Conservation (phyloP, 2,329 filamentous ascomycete species). For the Hypocrella siamensis region DNA sequence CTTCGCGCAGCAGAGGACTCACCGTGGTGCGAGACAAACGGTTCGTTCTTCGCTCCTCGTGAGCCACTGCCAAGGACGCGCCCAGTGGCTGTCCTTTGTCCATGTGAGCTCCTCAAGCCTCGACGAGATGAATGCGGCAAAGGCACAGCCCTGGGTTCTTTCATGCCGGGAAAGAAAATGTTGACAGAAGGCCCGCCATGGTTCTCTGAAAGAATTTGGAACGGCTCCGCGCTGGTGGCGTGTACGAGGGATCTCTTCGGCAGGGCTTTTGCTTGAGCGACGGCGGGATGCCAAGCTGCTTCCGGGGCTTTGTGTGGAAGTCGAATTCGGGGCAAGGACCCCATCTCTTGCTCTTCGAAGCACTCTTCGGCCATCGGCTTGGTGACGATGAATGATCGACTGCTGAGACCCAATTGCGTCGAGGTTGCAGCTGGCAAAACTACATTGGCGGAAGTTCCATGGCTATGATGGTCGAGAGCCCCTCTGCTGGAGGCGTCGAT, state of each 20-base stretch:
- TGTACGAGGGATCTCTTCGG: slow-evolving; percentile 33
- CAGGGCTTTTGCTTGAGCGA: slow-evolving; percentile 36
- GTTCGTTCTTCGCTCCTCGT: slow-evolving; percentile 18
- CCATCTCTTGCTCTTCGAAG: slow-evolving; percentile 69
- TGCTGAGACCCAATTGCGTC: slow-evolving; percentile 17
- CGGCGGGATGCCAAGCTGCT: slow-evolving; percentile 45
- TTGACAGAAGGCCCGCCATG: slow-evolving; percentile 18
- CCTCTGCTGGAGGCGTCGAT: slow-evolving; percentile 54
- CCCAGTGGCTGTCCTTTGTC: slow-evolving; percentile 9
- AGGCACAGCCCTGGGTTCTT: slow-evolving; percentile 19
- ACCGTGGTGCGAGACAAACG: slow-evolving; percentile 12
- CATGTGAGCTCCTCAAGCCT: slow-evolving; percentile 11
- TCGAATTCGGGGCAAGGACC: slow-evolving; percentile 55
- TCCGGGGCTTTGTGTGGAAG: slow-evolving; percentile 49
- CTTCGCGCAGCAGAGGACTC: slow-evolving; percentile 6
- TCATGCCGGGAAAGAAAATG: slow-evolving; percentile 26
- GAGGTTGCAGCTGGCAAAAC: slow-evolving; percentile 36
- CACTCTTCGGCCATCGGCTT: slow-evolving; percentile 65
- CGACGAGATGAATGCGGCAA: slow-evolving; percentile 19
- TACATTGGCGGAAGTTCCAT: slow-evolving; percentile 46
- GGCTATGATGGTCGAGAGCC: slow-evolving; percentile 40
- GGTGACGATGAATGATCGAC: slow-evolving; percentile 33
- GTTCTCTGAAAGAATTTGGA: slow-evolving; percentile 16
- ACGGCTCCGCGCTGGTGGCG: slow-evolving; percentile 17
- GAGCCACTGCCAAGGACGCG: slow-evolving; percentile 13